A percentile compares a stretch with the other conserved stretches of the same genome.
Conservation (phyloP, 768 basidiomycete genomes). For the Phaffia australis region DNA sequence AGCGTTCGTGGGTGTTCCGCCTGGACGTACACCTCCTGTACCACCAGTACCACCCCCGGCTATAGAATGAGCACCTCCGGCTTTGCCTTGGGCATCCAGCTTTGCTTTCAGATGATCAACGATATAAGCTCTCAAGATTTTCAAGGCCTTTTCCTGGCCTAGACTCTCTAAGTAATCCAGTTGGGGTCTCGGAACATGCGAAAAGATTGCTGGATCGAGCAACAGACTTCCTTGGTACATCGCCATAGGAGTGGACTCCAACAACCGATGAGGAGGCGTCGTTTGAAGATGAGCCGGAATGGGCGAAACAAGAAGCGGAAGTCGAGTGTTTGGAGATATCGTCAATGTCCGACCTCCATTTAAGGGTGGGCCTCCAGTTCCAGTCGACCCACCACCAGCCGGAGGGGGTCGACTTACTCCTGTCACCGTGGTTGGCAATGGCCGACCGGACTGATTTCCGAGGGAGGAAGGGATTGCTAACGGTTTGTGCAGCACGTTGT, state of each 20-base stretch:
- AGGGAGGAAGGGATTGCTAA: neutral
- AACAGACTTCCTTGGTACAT: slow-evolving; percentile 73
- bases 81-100: slow-evolving; percentile 42
- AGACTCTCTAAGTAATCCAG: slow-evolving; percentile 64
- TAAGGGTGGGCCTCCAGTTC: neutral
- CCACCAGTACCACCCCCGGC: slow-evolving; percentile 5
- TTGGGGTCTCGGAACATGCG: slow-evolving; percentile 60
- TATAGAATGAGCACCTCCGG: neutral
- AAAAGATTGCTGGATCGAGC: slow-evolving; percentile 74
- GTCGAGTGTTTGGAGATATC: too few relatives aligned
- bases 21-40: neutral
- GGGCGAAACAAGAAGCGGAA: slow-evolving; percentile 48
- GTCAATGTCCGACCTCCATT: too few relatives aligned
- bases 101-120: slow-evolving; percentile 72
- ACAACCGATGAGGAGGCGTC: slow-evolving; percentile 20
- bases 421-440: neutral
- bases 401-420: neutral
- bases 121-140: slow-evolving; percentile 71
- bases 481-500: neutral
- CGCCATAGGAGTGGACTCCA: slow-evolving; percentile 53
- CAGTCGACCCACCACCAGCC: neutral
- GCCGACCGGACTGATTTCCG: neutral
- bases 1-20: neutral
- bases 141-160: slow-evolving; percentile 69
- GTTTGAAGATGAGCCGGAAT: slow-evolving; percentile 39